Evolutionary conservation across 805 yeast genomes (phyloP).

Genomic region (Starmerella khaoyaiensis): DNA sequence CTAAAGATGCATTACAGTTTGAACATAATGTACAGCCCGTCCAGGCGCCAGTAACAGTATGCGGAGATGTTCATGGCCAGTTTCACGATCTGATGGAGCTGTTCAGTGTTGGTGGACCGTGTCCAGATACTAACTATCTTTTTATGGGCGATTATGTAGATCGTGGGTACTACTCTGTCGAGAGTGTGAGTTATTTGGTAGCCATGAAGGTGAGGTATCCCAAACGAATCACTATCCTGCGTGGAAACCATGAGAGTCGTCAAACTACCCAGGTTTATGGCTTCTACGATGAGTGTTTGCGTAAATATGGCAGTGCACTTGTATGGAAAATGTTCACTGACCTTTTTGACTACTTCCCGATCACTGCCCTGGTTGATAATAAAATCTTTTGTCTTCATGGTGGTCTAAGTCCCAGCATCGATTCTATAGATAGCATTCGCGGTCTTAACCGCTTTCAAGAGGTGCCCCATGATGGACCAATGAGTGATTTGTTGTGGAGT

Average conservation of each 20-base stretch:
- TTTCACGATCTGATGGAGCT: slow-evolving; percentile 92
- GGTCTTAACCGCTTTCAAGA: slow-evolving; percentile 89
- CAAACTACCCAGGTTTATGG: slow-evolving; percentile 99
- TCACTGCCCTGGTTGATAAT: slow-evolving; percentile 87
- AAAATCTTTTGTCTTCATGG: slow-evolving; percentile 91
- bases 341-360: slow-evolving; percentile 87
- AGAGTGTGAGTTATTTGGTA: slow-evolving; percentile 79
- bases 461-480: slow-evolving; percentile 96
- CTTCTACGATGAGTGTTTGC: slow-evolving; percentile 87
- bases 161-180: slow-evolving; percentile 79
- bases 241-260: slow-evolving; percentile 96
- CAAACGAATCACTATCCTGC: slow-evolving; percentile 77
- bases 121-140: slow-evolving; percentile 82
- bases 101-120: slow-evolving; percentile 90
- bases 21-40: slow-evolving; percentile 95
- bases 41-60: slow-evolving; percentile 86
- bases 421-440: slow-evolving; percentile 86
- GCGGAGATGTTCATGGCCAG: slow-evolving; percentile 97
- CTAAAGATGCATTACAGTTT: slow-evolving; percentile 75
- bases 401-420: slow-evolving; percentile 94
- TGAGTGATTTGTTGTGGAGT: slow-evolving; percentile 93
- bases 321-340: slow-evolving; percentile 94
- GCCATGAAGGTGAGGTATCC: slow-evolving; percentile 94
- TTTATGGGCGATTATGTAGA: slow-evolving; percentile 89
- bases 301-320: slow-evolving; percentile 82